phyloP scores from a whole-genome alignment of 345 rosid species.

The Eutrema heterophyllum region DNA sequence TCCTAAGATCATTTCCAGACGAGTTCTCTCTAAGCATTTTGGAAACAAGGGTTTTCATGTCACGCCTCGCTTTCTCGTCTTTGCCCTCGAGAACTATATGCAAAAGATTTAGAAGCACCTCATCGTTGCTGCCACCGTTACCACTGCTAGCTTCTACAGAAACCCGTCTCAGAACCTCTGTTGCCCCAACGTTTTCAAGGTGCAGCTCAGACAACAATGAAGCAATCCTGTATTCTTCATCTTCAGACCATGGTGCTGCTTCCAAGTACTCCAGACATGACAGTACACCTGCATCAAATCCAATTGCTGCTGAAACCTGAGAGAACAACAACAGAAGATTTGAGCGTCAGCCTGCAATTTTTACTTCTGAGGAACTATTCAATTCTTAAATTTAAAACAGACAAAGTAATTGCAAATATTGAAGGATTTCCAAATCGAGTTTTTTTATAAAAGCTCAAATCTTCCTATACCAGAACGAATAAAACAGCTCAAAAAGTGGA shows the following conservation, averaged over 20 bases:
- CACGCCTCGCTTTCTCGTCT: slow-evolving; percentile 97
- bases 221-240: slow-evolving; percentile 92
- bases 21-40: slow-evolving; percentile 97
- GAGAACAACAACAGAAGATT: slow-evolving; percentile 13
- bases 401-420: not conserved
- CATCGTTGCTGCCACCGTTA: slow-evolving; percentile 46
- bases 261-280: slow-evolving; percentile 96
- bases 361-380: not conserved
- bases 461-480: not conserved
- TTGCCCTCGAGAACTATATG: slow-evolving; percentile 93
- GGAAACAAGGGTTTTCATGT: slow-evolving; percentile 86
- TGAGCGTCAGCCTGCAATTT: not conserved
- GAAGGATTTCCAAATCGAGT: not conserved
- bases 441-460: not conserved
- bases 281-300: slow-evolving; percentile 92
- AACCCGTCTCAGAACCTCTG: slow-evolving; percentile 91
- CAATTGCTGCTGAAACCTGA: slow-evolving; percentile 95
- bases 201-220: slow-evolving; percentile 72
- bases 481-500: not conserved
- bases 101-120: slow-evolving; percentile 80
- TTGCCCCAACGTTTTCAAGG: slow-evolving; percentile 90
- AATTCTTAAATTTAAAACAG: not conserved
- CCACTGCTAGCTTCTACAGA: slow-evolving; percentile 54
- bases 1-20: slow-evolving; percentile 77
- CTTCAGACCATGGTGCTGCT: slow-evolving; percentile 99